Conservation (phyloP, 768 basidiomycete genomes). For the Pleurotus ostreatus region DNA sequence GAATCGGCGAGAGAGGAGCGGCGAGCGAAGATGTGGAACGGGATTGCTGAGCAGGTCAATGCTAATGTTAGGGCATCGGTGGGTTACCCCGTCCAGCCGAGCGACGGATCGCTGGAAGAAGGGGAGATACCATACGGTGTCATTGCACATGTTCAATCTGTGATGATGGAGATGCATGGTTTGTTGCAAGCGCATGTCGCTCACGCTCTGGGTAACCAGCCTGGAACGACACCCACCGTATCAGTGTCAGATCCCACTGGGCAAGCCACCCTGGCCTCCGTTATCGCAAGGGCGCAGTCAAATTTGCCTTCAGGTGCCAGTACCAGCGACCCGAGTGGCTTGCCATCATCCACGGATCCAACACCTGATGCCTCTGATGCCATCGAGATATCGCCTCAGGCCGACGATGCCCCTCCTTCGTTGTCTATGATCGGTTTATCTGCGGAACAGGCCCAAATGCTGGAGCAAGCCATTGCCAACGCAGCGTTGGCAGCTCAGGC, state of each 20-base stretch:
- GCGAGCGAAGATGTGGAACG: conserved; percentile 61
- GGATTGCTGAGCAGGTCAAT: conserved; percentile 37
- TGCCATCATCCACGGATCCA: conserved; percentile 13
- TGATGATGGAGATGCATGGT: conserved; percentile 50
- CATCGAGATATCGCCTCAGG: conserved; percentile 8
- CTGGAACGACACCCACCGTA: conserved; percentile 21
- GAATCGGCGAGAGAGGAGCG: conserved; percentile 53
- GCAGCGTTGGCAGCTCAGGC: conserved; percentile 74
- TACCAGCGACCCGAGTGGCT: conserved; percentile 4
- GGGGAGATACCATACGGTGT: conserved; percentile 53
- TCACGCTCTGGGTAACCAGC: conserved; percentile 42
- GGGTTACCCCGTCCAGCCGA: conserved; percentile 16
- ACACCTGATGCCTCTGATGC: neutral
- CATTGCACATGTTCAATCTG: conserved; percentile 45
- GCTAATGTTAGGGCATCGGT: conserved; percentile 16
- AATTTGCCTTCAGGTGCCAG: conserved; percentile 20
- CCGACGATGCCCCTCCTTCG: conserved; percentile 27
- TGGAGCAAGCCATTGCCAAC: conserved; percentile 72
- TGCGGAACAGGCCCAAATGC: conserved; percentile 63
- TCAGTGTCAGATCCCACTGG: conserved; percentile 32
- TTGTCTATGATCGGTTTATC: conserved; percentile 70
- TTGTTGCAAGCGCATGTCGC: conserved; percentile 57
- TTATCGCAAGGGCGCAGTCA: conserved; percentile 67
- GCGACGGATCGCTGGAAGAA: conserved; percentile 43
- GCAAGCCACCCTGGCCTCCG: conserved; percentile 67